phyloP scores from a whole-genome alignment of 345 rosid species.

The Microcos paniculata region DNA sequence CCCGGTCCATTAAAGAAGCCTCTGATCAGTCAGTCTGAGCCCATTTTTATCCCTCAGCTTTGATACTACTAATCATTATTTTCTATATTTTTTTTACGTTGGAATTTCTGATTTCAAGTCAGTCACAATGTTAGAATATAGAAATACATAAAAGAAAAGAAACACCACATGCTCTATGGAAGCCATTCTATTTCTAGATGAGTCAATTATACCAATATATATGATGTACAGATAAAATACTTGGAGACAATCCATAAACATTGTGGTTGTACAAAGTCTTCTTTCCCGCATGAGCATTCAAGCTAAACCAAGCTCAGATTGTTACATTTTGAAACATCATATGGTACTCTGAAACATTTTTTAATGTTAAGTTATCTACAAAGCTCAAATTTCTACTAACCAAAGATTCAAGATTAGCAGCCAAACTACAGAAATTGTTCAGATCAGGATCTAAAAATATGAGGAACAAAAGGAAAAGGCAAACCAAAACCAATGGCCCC shows the following conservation, averaged over 20 bases:
- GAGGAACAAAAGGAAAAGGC: conserved; percentile 13
- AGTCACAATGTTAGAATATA: too few species aligned
- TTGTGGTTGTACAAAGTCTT: conserved; percentile 78
- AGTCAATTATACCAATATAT: conserved; percentile 56
- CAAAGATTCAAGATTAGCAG: conserved; percentile 2
- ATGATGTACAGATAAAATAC: conserved; percentile 71
- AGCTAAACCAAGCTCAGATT: conserved; percentile 1
- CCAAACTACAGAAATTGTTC: not conserved
- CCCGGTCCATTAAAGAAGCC: too few species aligned
- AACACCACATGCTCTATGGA: too few species aligned
- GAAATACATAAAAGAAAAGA: too few species aligned
- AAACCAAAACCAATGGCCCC: conserved; percentile 79
- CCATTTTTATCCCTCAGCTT: too few species aligned
- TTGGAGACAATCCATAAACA: conserved; percentile 73
- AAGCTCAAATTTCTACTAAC: conserved; percentile 8
- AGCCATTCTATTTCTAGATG: too few species aligned
- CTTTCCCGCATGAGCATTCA: conserved; percentile 52
- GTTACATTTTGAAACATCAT: not conserved
- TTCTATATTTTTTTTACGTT: too few species aligned
- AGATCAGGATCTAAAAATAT: not conserved
- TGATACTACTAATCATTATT: too few species aligned
- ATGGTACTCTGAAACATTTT: not conserved
- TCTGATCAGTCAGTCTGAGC: too few species aligned
- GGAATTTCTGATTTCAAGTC: too few species aligned
- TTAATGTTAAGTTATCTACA: not conserved